Base-by-base conservation (phyloP, 2,329 filamentous ascomycete species). In the Aspergillus clavatus region DNA sequence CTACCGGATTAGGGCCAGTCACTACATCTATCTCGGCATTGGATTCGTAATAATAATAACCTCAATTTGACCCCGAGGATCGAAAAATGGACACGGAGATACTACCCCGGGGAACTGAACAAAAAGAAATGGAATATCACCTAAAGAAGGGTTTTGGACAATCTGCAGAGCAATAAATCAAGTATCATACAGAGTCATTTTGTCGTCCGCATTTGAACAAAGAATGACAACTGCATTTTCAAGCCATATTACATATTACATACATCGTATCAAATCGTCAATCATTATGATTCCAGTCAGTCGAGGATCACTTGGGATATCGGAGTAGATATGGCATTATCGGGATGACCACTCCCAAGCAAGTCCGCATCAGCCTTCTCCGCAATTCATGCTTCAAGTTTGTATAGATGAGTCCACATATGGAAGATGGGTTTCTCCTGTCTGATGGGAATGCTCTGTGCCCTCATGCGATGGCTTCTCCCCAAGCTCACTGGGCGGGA, bases 401-500 rank as follows among this genome's bases (percentile, higher is more conserved):
- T 33, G 29, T 7, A 33, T 12, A 33, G 29, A 33, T 8, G 29
- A 33, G 18, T 33, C 29, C 29, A 33, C 29, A 6, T 33, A 33
- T 33, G 29, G 29, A 33, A 10, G 23, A 10, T 5, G 23, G 5
- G 5, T 26, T 10, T 10, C 23, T 26, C 5, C 10, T 10, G 23
- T 26, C 23, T 5, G 10, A 19, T 42, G 39, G 33, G 33, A 11
- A 16, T 28, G 18, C 40, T 22, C 33, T 27, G 31, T 27, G 12
- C 19, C 23, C 35, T 42, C 37, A 3, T 18, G 29, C 18, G 35
- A 46, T 11, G 28, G 41, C 6, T 55, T 49, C 40, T 60, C 53
- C 2, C 59, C 59, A 6, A 63, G 44, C 55, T 56, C 57, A 28
- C 36, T 52, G 3, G 62, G 62, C 21, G 62, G 60, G 35, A 67